Base-by-base conservation (phyloP, 768 basidiomycete species). In the Chalciporus piperatus region DNA sequence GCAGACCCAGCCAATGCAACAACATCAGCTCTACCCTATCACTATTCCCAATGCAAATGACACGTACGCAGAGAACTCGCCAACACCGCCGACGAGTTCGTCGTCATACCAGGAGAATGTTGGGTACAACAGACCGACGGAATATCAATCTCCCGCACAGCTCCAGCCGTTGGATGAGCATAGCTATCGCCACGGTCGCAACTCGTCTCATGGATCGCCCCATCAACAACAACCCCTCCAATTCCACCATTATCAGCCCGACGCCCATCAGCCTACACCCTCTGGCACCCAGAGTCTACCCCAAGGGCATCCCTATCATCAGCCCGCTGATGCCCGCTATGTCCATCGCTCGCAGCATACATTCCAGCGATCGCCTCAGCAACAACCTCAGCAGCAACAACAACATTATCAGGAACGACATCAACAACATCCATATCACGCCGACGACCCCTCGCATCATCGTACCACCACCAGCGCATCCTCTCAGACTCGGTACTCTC, bases 21-120 rank as follows among this genome's bases (percentile, higher is more conserved):
- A 59, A 49, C 48, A 58, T 48, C 57, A 60, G 43, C 56, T 46
- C 57, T 33, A 67, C 56, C 47, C 67, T 54, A 51, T 62, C 47
- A 45, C 60, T 0, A 49, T 66, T 54, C 58, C 64, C 45, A 55
- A 43, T 13, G 45, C 61, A 4, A 50, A 23, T 4, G 27, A 41
- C 11, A 27, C 52, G 9, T 58, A 56, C 6, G 47, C 43, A 4
- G 25, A 39, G 17, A 25, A 25, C 6, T 46, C 55, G 40, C 45
- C 54, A 1, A 28, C 54, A 2, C 22, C n/a, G 19, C 41, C 50
- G 2, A 25, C 37, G 16, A 37, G 35, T 11, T 64, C 61, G 41
- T 43, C 19, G n/a, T 38, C 55, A 20, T 28, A 16, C 12, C 51
- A 50, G 8, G 54, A 37, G 14, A 30, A 13, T 3, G 14, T 19